Evolutionary conservation across 192 early-diverging fungal genomes (phyloP).

Genomic region (Pilobolus umbonatus): DNA sequence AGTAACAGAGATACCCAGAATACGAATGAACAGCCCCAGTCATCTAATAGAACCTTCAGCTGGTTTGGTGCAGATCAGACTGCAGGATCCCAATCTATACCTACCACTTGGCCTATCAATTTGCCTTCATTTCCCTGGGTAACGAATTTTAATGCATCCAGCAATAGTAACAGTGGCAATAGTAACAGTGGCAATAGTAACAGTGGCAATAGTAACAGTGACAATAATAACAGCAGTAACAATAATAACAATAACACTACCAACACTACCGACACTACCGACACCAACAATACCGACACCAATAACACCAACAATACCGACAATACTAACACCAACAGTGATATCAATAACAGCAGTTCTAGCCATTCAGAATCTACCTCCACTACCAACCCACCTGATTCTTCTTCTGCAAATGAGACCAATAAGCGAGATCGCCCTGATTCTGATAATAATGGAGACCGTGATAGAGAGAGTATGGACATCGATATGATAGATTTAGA

Average conservation of each 20-base stretch:
- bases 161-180: no score
- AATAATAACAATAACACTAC: background rate
- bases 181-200: background rate
- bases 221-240: background rate
- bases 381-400: no score
- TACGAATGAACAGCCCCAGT: background rate
- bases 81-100: background rate
- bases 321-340: no score
- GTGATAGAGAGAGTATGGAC: no score
- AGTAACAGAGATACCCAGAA: background rate
- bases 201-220: background rate
- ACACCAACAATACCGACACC: background rate
- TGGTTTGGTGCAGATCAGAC: background rate
- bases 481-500: no score
- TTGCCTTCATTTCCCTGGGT: background rate
- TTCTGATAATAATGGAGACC: no score
- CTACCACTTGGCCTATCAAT: background rate
- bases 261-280: background rate
- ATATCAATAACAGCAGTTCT: no score
- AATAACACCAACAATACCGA: background rate
- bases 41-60: no score
- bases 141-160: no score
- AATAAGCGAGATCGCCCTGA: no score
- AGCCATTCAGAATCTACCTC: no score
- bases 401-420: no score